These are phyloP conservation scores for Moringa oleifera DNA, from an alignment of 345 rosid species.

Conservation along the genomic window DNA sequence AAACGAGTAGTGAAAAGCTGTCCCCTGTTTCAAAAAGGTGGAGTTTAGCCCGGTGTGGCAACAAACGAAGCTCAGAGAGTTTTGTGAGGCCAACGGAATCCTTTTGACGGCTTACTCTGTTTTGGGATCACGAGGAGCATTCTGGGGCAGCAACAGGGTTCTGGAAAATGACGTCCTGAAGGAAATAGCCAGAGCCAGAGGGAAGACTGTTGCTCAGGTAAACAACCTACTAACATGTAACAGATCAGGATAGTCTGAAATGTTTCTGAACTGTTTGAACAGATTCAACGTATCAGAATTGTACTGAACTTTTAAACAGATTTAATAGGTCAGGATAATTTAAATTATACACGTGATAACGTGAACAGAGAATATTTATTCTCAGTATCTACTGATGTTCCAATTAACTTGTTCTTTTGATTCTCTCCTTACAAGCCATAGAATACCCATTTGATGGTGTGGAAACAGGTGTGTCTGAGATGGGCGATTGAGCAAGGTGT, in stretches of 20 bases:
- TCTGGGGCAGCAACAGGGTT: conserved; percentile 50
- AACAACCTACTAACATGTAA: too few species aligned
- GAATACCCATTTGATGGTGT: neutral
- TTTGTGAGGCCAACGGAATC: conserved; percentile 50
- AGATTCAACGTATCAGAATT: too few species aligned
- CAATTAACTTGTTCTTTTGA: neutral
- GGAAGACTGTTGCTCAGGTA: conserved; percentile 85
- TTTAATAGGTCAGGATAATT: too few species aligned
- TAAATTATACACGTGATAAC: too few species aligned
- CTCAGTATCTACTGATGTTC: too few species aligned
- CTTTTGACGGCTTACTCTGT: conserved; percentile 55
- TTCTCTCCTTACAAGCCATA: neutral
- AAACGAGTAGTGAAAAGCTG: neutral
- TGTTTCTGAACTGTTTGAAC: too few species aligned
- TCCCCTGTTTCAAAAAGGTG: conserved; percentile 39
- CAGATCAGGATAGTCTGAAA: too few species aligned
- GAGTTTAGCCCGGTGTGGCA: conserved; percentile 87
- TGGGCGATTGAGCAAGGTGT: conserved; percentile 58
- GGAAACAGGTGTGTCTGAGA: conserved; percentile 48
- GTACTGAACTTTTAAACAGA: too few species aligned
- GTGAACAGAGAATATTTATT: too few species aligned
- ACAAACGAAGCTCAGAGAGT: conserved; percentile 57
- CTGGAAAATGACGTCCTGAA: conserved; percentile 58
- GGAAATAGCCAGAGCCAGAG: conserved; percentile 54
- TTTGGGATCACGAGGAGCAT: conserved; percentile 56